Conservation (phyloP, 345 rosid species). For the Angophora floribunda region DNA sequence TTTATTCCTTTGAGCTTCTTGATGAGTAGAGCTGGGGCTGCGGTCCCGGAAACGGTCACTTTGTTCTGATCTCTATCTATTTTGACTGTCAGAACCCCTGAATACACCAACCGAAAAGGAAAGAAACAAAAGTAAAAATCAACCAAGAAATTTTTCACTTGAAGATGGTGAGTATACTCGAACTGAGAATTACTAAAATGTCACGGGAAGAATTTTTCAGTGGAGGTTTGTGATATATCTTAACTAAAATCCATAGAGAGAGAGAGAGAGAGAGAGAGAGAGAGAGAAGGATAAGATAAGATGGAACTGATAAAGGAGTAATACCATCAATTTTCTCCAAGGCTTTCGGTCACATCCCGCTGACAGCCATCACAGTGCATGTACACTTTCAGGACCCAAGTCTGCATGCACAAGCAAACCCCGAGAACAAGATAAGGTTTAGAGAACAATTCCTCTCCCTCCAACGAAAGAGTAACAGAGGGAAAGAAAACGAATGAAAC, state of each 20-base stretch:
- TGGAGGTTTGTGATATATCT: neutral
- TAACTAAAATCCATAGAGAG: neutral
- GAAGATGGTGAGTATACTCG: neutral
- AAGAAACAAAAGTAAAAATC: neutral
- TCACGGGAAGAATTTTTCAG: neutral
- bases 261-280: neutral
- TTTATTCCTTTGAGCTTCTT: conserved; percentile 87
- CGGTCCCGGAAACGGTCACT: conserved; percentile 80
- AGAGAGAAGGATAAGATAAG: neutral
- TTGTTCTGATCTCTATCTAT: conserved; percentile 79
- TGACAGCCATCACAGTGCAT: conserved; percentile 93
- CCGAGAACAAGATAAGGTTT: neutral
- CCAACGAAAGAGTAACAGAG: neutral
- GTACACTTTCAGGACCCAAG: conserved; percentile 84
- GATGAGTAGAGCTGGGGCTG: conserved; percentile 54
- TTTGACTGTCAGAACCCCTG: conserved; percentile 65
- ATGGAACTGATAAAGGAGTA: neutral
- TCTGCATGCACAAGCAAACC: conserved; percentile 54
- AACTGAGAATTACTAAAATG: no score
- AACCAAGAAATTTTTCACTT: no score
- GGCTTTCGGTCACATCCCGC: conserved; percentile 82
- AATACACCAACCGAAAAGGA: neutral
- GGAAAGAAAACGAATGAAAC: neutral
- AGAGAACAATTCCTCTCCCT: neutral
- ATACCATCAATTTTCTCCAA: conserved; percentile 88